Base-by-base conservation (phyloP, 208 protist genomes). In the Blastocrithidia nonstop region DNA sequence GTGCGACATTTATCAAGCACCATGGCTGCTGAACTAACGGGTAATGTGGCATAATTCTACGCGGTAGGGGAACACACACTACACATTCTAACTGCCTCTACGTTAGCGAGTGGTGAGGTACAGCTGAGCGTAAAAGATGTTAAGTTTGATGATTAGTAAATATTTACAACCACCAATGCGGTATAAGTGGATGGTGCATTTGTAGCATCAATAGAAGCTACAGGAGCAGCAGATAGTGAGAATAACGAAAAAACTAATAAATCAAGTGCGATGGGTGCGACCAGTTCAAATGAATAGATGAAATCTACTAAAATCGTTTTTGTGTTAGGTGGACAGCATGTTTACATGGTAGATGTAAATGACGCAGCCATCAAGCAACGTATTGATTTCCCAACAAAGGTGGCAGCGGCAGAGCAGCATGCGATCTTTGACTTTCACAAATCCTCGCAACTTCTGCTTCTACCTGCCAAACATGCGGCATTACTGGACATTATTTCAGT, bases 401-500 rank as follows among this genome's bases (percentile, higher is more conserved):
- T 64, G 16, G 71, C 72, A 36, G 85, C 82, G 3, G 48, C 50
- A n/a, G 66, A 80, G 15, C 68, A 70, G 58, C 61, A 68, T 40
- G 67, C 71, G 7, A 49, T 65, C 11, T 76, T 93, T 33, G 76
- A 64, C 29, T 88, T 73, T 53, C 66, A 85, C 52, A 57, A 57
- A 9, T 42, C 53, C 20, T 54, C 61, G 7, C 57, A 88, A 39
- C 36, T 93, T 24, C 47, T 85, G 20, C 48, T 88, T 9, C 54
- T 70, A 25, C 84, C 84, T 5, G 61, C 75, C 29, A 86, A 85
- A 54, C 63, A 45, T n/a, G n/a, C n/a, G 20, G 71, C 73, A 22
- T 71, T 75, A 32, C 63, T 89, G 39, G 76, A 87, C 49, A 62
- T 88, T 47, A 64, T 89, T 39, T 85, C 70, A 6, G 64, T 57